Percentiles rank a stretch among this genome's conserved stretches.
These are phyloP conservation scores for Trifolium repens DNA, from an alignment of 306 rosid genomes.

Conservation along the genomic window DNA sequence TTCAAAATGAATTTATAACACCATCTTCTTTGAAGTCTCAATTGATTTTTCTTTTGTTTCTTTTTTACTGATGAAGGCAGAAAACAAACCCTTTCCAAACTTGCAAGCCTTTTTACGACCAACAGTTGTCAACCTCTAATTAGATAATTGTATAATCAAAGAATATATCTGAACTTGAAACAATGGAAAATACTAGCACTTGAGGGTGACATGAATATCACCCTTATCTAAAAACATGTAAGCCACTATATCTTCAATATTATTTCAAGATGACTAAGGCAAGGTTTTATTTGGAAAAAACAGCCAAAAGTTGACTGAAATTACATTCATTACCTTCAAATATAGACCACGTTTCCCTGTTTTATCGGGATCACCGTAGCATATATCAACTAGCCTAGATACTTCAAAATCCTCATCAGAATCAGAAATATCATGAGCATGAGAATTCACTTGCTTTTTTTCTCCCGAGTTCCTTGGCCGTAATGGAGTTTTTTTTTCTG, in stretches of 20 bases:
- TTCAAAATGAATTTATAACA: conserved; percentile 28
- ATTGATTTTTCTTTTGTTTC: conserved; percentile 11
- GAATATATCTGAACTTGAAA: conserved; percentile 21
- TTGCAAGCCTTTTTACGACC: conserved; percentile 10
- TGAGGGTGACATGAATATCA: conserved; percentile 24
- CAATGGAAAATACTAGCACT: conserved; percentile 24
- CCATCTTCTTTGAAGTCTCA: conserved; percentile 7
- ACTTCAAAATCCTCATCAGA: conserved; percentile 59
- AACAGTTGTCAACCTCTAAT: conserved; percentile 3
- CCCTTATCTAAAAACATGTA: not conserved
- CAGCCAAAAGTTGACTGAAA: conserved; percentile 27
- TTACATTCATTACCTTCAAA: conserved; percentile 68
- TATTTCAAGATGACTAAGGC: conserved; percentile 29
- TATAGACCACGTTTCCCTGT: conserved; percentile 63
- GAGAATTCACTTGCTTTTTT: conserved; percentile 33
- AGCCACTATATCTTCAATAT: conserved; percentile 1
- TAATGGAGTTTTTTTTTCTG: conserved; percentile 39
- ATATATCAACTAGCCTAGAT: conserved; percentile 70
- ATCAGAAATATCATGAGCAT: conserved; percentile 35
- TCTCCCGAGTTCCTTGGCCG: conserved; percentile 46
- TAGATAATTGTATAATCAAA: not conserved
- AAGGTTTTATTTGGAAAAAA: not conserved
- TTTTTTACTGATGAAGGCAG: conserved; percentile 8
- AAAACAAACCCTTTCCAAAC: conserved; percentile 7
- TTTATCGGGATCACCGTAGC: conserved; percentile 79